A percentile compares a stretch with the other conserved stretches of the same genome.
These are phyloP conservation scores for Malassezia restricta DNA, from an alignment of 1,284 basidiomycete species.

Conservation along the genomic window DNA sequence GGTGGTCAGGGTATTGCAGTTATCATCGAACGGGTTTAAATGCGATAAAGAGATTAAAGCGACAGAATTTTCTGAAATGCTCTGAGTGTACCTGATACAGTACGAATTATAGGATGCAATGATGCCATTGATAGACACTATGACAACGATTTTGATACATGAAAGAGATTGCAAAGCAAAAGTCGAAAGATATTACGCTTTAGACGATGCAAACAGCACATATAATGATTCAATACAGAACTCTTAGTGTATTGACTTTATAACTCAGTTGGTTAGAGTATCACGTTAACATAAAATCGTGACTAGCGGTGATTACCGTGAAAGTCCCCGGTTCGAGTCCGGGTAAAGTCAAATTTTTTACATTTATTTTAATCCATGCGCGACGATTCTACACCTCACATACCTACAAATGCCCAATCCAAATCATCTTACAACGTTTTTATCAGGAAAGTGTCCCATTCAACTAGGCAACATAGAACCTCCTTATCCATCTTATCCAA, in stretches of 20 bases:
- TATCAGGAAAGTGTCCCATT: not conserved
- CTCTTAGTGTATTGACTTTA: too few relatives aligned
- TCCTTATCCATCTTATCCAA: not conserved
- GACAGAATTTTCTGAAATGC: not conserved
- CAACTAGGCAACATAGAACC: not conserved
- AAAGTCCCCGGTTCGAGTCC: slow-evolving; percentile 18
- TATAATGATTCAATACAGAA: too few relatives aligned
- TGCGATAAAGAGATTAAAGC: not conserved
- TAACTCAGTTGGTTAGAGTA: slow-evolving; percentile 20
- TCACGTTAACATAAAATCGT: slow-evolving; percentile 14
- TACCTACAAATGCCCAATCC: not conserved
- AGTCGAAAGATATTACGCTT: too few relatives aligned
- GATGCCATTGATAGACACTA: too few relatives aligned
- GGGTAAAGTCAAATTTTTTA: slow-evolving; percentile 15
- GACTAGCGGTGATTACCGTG: slow-evolving; percentile 10
- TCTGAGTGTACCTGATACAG: not conserved
- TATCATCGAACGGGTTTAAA: slow-evolving; percentile 45
- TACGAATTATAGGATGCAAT: too few relatives aligned
- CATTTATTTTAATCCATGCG: not conserved
- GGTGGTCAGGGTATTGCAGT: slow-evolving; percentile 49
- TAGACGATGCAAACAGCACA: too few relatives aligned
- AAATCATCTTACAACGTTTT: not conserved
- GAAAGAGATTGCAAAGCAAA: too few relatives aligned
- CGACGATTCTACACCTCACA: too few relatives aligned
- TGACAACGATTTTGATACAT: not conserved